These are phyloP conservation scores for Cordyceps tenuipes DNA, from an alignment of 2,329 filamentous ascomycete species.

Conservation along the genomic window DNA sequence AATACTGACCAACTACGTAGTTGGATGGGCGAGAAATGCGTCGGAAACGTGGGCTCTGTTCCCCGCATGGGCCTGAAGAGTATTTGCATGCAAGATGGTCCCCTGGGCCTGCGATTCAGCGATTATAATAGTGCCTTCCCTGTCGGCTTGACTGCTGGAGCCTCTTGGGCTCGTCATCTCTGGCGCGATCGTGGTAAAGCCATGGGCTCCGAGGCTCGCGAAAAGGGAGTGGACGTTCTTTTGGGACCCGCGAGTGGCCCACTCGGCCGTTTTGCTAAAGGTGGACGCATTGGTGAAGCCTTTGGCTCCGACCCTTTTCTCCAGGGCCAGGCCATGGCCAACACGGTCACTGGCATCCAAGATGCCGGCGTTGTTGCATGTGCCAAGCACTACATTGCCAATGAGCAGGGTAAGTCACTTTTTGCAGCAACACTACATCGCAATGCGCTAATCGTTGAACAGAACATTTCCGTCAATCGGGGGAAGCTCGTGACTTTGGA, in stretches of 20 bases:
- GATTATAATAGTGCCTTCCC: conserved; percentile 80
- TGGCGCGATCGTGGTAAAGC: conserved; percentile 44
- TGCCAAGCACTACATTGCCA: conserved; percentile 66
- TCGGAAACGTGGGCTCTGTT: conserved; percentile 66
- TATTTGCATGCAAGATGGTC: conserved; percentile 82
- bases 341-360: conserved; percentile 74
- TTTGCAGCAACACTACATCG: background rate
- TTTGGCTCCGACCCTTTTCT: conserved; percentile 66
- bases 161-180: conserved; percentile 70
- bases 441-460: conserved; percentile 4
- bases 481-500: conserved; percentile 44
- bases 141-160: conserved; percentile 68
- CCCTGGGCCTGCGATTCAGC: conserved; percentile 66
- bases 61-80: conserved; percentile 61
- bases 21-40: conserved; percentile 57
- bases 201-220: conserved; percentile 55
- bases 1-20: conserved; percentile 17
- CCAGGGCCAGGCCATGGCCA: conserved; percentile 61
- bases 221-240: conserved; percentile 68
- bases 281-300: conserved; percentile 56
- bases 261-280: conserved; percentile 37
- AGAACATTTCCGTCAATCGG: conserved; percentile 63
- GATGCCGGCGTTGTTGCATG: conserved; percentile 74
- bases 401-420: conserved; percentile 50
- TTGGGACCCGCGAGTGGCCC: conserved; percentile 45